Conservation (phyloP, 2,329 filamentous ascomycete genomes). For the Exserohilum rostratum region DNA sequence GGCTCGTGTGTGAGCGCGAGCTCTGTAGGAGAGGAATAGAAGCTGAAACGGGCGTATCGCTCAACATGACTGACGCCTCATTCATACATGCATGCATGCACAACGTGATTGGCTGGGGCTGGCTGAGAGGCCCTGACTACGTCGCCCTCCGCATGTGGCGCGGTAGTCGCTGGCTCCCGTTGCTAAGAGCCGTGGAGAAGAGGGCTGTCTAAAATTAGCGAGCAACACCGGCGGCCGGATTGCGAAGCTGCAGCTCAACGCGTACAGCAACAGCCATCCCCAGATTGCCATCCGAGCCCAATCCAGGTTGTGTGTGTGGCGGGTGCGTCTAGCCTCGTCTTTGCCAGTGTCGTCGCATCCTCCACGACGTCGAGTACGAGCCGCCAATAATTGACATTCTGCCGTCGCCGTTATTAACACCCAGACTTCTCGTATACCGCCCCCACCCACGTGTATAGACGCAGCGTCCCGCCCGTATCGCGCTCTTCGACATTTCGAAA, state of each 20-base stretch:
- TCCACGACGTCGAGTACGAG: conserved; percentile 31
- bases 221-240: conserved; percentile 8
- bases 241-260: conserved; percentile 22
- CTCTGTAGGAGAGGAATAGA: conserved; percentile 25
- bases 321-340: conserved; percentile 14
- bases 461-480: conserved; percentile 35
- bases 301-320: conserved; percentile 23
- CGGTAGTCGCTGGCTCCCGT: conserved; percentile 8
- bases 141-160: conserved; percentile 9
- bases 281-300: conserved; percentile 18
- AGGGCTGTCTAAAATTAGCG: conserved; percentile 28
- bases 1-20: conserved; percentile 25
- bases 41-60: conserved; percentile 36
- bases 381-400: conserved; percentile 37
- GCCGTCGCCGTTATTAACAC: conserved; percentile 40
- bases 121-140: neutral
- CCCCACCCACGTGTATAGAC: conserved; percentile 41
- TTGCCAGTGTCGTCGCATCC: conserved; percentile 31
- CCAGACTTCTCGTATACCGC: conserved; percentile 34
- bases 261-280: conserved; percentile 17
- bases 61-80: conserved; percentile 21
- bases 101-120: conserved; percentile 26
- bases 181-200: conserved; percentile 14
- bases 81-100: conserved; percentile 16
- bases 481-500: conserved; percentile 28